Evolutionary conservation across 2,329 filamentous ascomycete species (phyloP), one percentile per base, ranked within the genome.

Genomic region (Xylaria sp.): DNA sequence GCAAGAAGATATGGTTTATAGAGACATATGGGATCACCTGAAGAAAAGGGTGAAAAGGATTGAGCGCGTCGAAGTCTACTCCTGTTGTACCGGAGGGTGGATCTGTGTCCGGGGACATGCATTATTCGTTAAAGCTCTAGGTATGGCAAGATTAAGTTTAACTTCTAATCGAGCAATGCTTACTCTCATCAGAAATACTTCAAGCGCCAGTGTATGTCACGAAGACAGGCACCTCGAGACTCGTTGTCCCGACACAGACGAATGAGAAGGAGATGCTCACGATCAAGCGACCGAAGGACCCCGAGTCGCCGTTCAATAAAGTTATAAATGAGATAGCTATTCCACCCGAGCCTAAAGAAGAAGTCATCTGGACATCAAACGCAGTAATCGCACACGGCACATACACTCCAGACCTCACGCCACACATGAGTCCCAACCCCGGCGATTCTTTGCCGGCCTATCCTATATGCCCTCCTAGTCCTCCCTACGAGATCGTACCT

Each of bases 371-470:
- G 10, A 37, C 34, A 28, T 28, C 28, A 28, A 28, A 28, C 28
- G 28, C 34, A 37, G 54, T 64, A 4, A 64, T 66, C 31, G 64
- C 64, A 7, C 57, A 66, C 13, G 64, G 64, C 2, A 56, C 64
- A 3, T 61, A 66, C 12, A 9, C 34, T 10, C 34, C 34, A 31
- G 23, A 1, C 39, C 48, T 7, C 15, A 3, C 7, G n/a, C 1
- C 51, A 20, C 6, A 31, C 5, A 8, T n/a, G 51, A 15, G 12
- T n/a, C 41, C 13, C 41, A 46, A 46, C n/a, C 10, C 34, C 34
- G 34, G 7, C 34, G 10, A 37, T 10, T 37, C 34, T 37, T 37
- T 37, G 34, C 34, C 34, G 10, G 34, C 34, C 10, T 37, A 37
- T 37, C 8, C 34, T 37, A 10, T 10, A 8, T 37, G 10, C 34